These are phyloP conservation scores for Oryza brachyantha DNA, from an alignment of 176 grass and related monocot species.

Conservation along the genomic window DNA sequence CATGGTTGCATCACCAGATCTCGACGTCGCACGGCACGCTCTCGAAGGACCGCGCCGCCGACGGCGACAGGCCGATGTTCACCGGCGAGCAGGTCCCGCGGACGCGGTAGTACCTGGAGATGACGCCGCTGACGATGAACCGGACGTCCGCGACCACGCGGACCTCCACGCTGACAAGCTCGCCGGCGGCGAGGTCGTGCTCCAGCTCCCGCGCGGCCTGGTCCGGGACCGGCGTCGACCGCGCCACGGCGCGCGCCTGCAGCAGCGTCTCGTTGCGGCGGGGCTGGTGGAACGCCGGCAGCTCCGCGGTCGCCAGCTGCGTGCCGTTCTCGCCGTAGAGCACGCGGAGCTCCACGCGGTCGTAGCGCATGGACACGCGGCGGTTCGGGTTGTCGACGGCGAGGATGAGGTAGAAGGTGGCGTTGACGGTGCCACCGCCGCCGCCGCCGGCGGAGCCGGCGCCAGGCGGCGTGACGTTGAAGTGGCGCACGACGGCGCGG, in stretches of 20 bases:
- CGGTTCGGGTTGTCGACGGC: constrained; percentile 63
- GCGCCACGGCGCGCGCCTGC: constrained; percentile 41
- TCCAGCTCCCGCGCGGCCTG: constrained; percentile 43
- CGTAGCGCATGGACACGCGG: constrained; percentile 66
- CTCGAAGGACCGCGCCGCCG: constrained; percentile 42
- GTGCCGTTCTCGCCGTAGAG: constrained; percentile 40
- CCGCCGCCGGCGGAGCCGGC: neutral
- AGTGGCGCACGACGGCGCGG: constrained; percentile 36
- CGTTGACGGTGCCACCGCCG: constrained; percentile 31
- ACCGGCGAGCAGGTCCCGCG: constrained; percentile 60
- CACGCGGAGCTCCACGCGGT: constrained; percentile 40
- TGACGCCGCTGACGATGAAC: constrained; percentile 49
- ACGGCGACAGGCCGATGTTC: constrained; percentile 37
- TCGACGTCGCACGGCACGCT: constrained; percentile 59
- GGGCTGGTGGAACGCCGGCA: constrained; percentile 60
- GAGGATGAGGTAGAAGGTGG: constrained; percentile 69
- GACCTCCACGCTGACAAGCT: constrained; percentile 55
- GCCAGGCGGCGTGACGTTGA: constrained; percentile 47
- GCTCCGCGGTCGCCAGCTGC: constrained; percentile 39
- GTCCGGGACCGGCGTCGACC: constrained; percentile 24
- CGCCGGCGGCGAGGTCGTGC: constrained; percentile 47
- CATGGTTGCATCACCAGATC: neutral
- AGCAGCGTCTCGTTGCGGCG: constrained; percentile 60
- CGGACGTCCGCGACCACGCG: constrained; percentile 34
- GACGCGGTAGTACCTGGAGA: constrained; percentile 49